Evolutionary conservation across 257 asterid species (phyloP).

Genomic region (Dorcoceras hygrometricum): DNA sequence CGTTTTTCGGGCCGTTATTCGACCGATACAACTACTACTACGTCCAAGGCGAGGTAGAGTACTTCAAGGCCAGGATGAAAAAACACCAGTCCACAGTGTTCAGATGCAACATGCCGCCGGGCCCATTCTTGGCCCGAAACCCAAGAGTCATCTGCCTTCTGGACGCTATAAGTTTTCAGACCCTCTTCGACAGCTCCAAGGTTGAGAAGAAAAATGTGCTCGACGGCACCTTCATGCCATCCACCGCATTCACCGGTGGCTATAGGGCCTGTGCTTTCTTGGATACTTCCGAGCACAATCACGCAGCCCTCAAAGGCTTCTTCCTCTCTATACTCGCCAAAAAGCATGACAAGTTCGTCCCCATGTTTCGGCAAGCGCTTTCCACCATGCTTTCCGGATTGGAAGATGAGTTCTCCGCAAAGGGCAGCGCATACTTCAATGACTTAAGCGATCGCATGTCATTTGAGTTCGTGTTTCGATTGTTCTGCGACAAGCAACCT

Average conservation of each 20-base stretch:
- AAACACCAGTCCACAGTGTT: conserved; percentile 50
- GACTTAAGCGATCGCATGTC: conserved; percentile 40
- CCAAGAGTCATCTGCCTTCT: conserved; percentile 51
- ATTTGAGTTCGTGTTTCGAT: conserved; percentile 65
- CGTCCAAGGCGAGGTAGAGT: conserved; percentile 42
- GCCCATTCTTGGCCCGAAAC: conserved; percentile 44
- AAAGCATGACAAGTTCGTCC: conserved; percentile 37
- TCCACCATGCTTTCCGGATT: conserved; percentile 40
- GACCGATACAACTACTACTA: conserved; percentile 53
- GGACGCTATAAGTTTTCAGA: conserved; percentile 60
- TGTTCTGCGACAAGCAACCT: conserved; percentile 42
- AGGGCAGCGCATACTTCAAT: conserved; percentile 48
- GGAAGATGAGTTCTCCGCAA: conserved; percentile 39
- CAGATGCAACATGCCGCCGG: conserved; percentile 70
- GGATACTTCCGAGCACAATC: conserved; percentile 59
- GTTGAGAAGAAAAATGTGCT: conserved; percentile 66
- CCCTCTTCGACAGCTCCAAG: conserved; percentile 69
- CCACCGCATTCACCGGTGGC: conserved; percentile 64
- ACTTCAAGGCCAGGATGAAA: conserved; percentile 38
- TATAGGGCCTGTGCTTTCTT: conserved; percentile 65
- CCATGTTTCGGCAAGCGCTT: conserved; percentile 38
- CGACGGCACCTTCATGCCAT: conserved; percentile 79
- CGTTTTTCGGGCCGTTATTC: conserved; percentile 42
- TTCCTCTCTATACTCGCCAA: conserved; percentile 36
- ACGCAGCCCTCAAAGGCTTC: conserved; percentile 41